Percentiles rank a stretch among this genome's conserved stretches.
phyloP scores from a whole-genome alignment of 2,329 filamentous ascomycete genomes.

The Paramyrothecium roridum region DNA sequence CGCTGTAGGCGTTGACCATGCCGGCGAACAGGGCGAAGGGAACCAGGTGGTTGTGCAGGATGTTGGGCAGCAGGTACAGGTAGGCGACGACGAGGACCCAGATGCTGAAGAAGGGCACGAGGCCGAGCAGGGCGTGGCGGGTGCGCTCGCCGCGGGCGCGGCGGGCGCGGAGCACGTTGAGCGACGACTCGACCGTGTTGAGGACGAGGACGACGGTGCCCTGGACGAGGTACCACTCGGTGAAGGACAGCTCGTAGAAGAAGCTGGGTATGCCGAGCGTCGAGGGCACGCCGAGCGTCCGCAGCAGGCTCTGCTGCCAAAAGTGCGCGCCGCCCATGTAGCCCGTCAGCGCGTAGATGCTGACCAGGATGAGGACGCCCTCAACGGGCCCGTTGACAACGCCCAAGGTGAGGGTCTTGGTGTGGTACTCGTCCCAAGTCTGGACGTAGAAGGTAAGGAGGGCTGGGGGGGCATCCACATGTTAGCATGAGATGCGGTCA shows the following conservation, averaged over 20 bases:
- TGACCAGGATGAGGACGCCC: slow-evolving; percentile 79
- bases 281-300: slow-evolving; percentile 66
- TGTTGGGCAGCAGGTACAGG: slow-evolving; percentile 78
- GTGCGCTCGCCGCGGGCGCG: slow-evolving; percentile 69
- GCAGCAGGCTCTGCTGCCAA: slow-evolving; percentile 83
- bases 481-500: slow-evolving; percentile 5
- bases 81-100: slow-evolving; percentile 79
- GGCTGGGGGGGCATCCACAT: slow-evolving; percentile 44
- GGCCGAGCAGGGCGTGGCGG: slow-evolving; percentile 73
- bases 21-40: slow-evolving; percentile 89
- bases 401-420: slow-evolving; percentile 88
- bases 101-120: slow-evolving; percentile 74
- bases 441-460: slow-evolving; percentile 97
- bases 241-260: slow-evolving; percentile 80
- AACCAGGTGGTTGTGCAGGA: slow-evolving; percentile 78
- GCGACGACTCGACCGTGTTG: slow-evolving; percentile 77
- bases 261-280: slow-evolving; percentile 61
- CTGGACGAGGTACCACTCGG: slow-evolving; percentile 89
- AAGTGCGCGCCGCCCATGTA: slow-evolving; percentile 84
- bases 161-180: slow-evolving; percentile 81
- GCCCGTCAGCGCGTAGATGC: slow-evolving; percentile 80
- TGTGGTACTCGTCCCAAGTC: slow-evolving; percentile 99
- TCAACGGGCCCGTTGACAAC: slow-evolving; percentile 93
- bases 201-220: slow-evolving; percentile 76
- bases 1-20: slow-evolving; percentile 89